These are phyloP conservation scores for Colletotrichum spaethianum DNA, from an alignment of 2,329 filamentous ascomycete species.

Conservation along the genomic window DNA sequence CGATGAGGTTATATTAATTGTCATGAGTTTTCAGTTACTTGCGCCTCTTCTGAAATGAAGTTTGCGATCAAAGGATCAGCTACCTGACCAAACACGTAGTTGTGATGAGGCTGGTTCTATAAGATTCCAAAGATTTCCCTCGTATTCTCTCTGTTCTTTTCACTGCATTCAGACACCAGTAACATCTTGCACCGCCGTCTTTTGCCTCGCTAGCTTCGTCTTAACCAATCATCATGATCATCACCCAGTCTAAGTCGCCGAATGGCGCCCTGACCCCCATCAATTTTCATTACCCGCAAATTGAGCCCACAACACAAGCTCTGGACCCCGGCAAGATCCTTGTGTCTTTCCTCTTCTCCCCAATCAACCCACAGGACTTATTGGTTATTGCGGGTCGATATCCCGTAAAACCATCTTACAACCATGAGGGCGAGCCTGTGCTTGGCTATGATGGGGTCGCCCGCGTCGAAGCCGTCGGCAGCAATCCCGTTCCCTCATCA, in stretches of 20 bases:
- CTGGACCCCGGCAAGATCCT: constrained; percentile 15
- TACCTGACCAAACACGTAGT: too few relatives aligned
- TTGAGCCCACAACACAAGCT: not conserved
- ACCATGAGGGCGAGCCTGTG: constrained; percentile 33
- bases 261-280: not conserved
- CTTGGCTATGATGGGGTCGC: constrained; percentile 45
- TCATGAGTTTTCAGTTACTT: not conserved
- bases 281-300: not conserved
- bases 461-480: constrained; percentile 25
- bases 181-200: not conserved
- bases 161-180: not conserved
- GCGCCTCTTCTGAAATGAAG: not conserved
- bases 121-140: too few relatives aligned
- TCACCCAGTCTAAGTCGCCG: not conserved
- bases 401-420: constrained; percentile 43
- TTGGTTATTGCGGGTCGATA: constrained; percentile 44
- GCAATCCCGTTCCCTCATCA: not conserved
- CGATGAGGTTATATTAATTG: not conserved
- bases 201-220: not conserved
- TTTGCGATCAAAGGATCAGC: too few relatives aligned
- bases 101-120: too few relatives aligned
- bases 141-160: too few relatives aligned
- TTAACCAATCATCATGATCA: constrained; percentile 12
- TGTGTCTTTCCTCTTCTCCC: constrained; percentile 43
- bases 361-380: constrained; percentile 46